Base-by-base conservation (phyloP, 495 filamentous ascomycete genomes). In the Daldinia vernicosa region DNA sequence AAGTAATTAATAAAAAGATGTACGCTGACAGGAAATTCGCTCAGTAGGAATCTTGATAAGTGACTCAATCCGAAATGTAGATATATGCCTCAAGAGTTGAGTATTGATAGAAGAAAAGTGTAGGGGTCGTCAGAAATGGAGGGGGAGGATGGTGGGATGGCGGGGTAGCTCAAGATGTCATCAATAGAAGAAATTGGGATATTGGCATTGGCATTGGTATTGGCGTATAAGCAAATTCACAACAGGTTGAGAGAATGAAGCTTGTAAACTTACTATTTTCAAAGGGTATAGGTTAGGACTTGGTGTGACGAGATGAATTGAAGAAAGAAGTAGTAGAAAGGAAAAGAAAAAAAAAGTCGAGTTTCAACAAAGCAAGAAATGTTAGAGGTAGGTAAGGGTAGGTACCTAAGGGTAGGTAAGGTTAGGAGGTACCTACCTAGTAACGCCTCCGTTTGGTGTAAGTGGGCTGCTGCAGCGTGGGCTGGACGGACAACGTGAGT, bases 1-100 rank as follows among this genome's bases (percentile, higher is more conserved):
- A 51, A 51, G 64, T 28, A 60, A 53, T 68, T 57, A 66, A 68
- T 53, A 15, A 28, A 32, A 35, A 58, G n/a, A 27, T 27, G 43
- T 32, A 8, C 47, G 40, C 27, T 64, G 45, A 28, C 12, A 67
- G 40, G 51, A 73, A 72, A 68, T 70, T 67, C 52, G 62, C 69
- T 77, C 75, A 75, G 55, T 27, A 27, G 51, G n/a, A 43, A 63
- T 19, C 28, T 40, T 63, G 28, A 39, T 47, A 32, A 14, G 66
- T 67, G 68, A 66, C 40, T 66, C 33, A 43, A 60, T 19, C 27
- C 33, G 22, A 43, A 47, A 32, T 33, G 62, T 26, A 58, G 67
- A 67, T 75, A 77, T 77, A 77, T 77, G 67, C 75, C 75, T 77
- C 75, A 77, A 39, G 47, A 35, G 50, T 53, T 54, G 37, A 58